phyloP scores from a whole-genome alignment of 1,139 yeast genomes.

The Sporopachydermia cereana region DNA sequence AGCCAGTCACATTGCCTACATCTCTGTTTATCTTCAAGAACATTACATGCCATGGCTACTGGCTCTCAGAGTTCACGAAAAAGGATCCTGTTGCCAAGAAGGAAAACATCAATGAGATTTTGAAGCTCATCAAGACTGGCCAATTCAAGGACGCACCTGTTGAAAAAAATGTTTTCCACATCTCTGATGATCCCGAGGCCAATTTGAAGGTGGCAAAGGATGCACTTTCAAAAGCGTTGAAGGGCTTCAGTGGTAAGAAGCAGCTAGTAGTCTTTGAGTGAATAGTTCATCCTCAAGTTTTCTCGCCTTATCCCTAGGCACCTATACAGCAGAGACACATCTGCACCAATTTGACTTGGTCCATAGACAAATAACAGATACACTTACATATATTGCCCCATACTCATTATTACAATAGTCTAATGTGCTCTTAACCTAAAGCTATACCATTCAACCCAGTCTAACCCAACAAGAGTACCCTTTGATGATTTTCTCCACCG shows the following conservation, averaged over 20 bases:
- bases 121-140: conserved; percentile 55
- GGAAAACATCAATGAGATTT: conserved; percentile 46
- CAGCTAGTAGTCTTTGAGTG: conserved; percentile 23
- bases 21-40: conserved; percentile 84
- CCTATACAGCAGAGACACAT: too few species aligned
- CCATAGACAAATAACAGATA: too few species aligned
- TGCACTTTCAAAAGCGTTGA: conserved; percentile 39
- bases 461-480: too few species aligned
- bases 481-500: too few species aligned
- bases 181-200: conserved; percentile 33
- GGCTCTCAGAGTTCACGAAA: conserved; percentile 78
- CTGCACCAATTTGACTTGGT: too few species aligned
- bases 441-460: too few species aligned
- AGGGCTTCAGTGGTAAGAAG: conserved; percentile 29
- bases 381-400: too few species aligned
- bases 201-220: conserved; percentile 38
- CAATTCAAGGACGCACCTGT: conserved; percentile 51
- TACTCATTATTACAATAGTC: too few species aligned
- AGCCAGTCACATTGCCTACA: conserved; percentile 85
- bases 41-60: conserved; percentile 76
- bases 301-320: too few species aligned
- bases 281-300: too few species aligned
- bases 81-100: conserved; percentile 51
- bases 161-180: conserved; percentile 32
- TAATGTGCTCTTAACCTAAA: too few species aligned